Evolutionary conservation across 306 rosid genomes (phyloP), one percentile per base, ranked within the genome.

Genomic region (Gastrolobium villosum): DNA sequence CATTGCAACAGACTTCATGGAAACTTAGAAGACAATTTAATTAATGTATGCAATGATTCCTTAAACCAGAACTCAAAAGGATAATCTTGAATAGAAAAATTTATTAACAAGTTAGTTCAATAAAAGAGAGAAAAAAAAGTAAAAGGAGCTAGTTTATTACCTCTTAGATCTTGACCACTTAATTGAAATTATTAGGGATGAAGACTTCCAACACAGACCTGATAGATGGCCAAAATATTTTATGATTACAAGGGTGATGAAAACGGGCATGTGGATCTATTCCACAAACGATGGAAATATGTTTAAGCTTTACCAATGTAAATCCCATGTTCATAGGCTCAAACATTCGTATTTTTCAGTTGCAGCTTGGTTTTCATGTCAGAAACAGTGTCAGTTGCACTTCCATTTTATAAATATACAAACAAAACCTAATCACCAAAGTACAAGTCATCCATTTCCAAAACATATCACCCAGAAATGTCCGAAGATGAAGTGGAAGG

Each of bases 201-300:
- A 55, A 61, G 77, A 65, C 73, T 65, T 72, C 83, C 80, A 60
- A 57, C 46, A 55, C 41, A 61, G 13, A 76, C 76, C 78, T 56
- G 82, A 76, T 72, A 66, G 76, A 56, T 32, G 48, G 77, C 70
- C 74, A 84, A 81, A 75, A 70, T 74, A 74, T 77, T 82, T 36
- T 45, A 73, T 74, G 67, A 75, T 32, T 53, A 75, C 39, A 79
- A 70, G 63, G 28, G 53, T 15, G 39, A 75, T 69, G 37, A 35
- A 65, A 59, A 37, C 53, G 8, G 2, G 28, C 35, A 10, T 48
- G 56, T 36, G 44, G 41, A 77, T 70, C 20, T 32, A 71, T 69
- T 48, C 52, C 54, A 55, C 68, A 77, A 45, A 53, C 6, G 9
- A 32, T 14, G 61, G 44, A 60, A 54, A 46, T 45, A 61, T 26